Evolutionary conservation across 2,329 filamentous ascomycete genomes (phyloP).

Genomic region (Macroventuria anomochaeta): DNA sequence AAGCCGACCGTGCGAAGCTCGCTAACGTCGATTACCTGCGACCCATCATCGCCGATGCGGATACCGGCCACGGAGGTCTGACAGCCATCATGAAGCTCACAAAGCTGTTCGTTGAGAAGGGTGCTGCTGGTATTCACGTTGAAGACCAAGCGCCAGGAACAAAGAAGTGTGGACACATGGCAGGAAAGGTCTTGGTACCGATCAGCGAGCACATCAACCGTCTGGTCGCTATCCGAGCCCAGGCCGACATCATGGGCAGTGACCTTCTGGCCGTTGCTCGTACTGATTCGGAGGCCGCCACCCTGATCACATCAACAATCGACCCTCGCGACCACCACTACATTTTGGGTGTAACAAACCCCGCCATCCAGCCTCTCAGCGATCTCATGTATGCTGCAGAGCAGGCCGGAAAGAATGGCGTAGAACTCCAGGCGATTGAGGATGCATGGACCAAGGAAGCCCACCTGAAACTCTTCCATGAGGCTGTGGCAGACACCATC

Average conservation of each 20-base stretch:
- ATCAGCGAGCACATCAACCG: slow-evolving; percentile 98
- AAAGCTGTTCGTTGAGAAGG: slow-evolving; percentile 95
- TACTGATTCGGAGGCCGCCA: slow-evolving; percentile 97
- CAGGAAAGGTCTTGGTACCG: slow-evolving; percentile 95
- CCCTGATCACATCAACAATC: slow-evolving; percentile 94
- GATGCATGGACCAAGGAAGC: slow-evolving; percentile 84
- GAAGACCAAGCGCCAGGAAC: slow-evolving; percentile 98
- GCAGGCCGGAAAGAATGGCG: slow-evolving; percentile 77
- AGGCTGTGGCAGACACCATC: slow-evolving; percentile 86
- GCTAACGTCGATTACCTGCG: slow-evolving; percentile 91
- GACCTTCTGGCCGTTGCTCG: slow-evolving; percentile 91
- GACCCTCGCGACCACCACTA: slow-evolving; percentile 94
- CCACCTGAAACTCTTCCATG: slow-evolving; percentile 84
- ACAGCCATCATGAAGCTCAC: slow-evolving; percentile 99
- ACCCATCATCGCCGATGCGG: slow-evolving; percentile 94
- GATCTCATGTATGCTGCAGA: slow-evolving; percentile 92
- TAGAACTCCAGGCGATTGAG: slow-evolving; percentile 86
- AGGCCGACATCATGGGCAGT: slow-evolving; percentile 97
- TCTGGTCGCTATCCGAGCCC: slow-evolving; percentile 92
- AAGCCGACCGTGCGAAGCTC: slow-evolving; percentile 72
- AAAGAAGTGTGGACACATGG: slow-evolving; percentile 99
- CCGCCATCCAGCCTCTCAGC: slow-evolving; percentile 79
- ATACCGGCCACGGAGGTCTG: slow-evolving; percentile 94
- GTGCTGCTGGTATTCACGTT: slow-evolving; percentile 96
- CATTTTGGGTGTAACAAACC: slow-evolving; percentile 89